These are phyloP conservation scores for Flammula alnicola DNA, from an alignment of 1,284 basidiomycete species.

Conservation along the genomic window DNA sequence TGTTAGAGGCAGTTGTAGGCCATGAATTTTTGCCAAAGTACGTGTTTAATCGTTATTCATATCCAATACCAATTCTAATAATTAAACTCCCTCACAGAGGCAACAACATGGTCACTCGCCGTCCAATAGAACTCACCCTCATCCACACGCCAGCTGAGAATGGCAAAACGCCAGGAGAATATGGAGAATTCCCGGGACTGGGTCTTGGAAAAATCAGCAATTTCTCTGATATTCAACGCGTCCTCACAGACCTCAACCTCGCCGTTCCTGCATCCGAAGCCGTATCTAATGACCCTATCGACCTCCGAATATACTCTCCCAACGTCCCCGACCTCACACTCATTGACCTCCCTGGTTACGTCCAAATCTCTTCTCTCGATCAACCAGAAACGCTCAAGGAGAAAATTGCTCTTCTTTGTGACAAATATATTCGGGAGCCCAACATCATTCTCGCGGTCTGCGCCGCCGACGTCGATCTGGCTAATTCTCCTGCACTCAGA, in stretches of 20 bases:
- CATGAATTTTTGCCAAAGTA: conserved; percentile 98
- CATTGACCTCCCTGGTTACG: conserved; percentile 97
- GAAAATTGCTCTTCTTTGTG: conserved; percentile 89
- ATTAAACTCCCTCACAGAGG: conserved; percentile 61
- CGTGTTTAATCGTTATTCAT: conserved; percentile 2
- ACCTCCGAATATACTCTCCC: conserved; percentile 95
- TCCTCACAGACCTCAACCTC: conserved; percentile 93
- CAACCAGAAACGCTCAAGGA: conserved; percentile 95
- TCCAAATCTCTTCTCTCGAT: conserved; percentile 94
- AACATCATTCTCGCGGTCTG: conserved; percentile 99
- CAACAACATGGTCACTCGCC: conserved; percentile 98
- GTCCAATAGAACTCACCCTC: conserved; percentile 96
- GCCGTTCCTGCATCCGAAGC: conserved; percentile 88
- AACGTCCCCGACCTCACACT: conserved; percentile 96
- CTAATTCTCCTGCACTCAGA: conserved; percentile 94
- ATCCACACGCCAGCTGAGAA: conserved; percentile 81
- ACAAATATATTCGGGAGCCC: conserved; percentile 96
- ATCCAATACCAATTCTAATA: conserved; percentile 14
- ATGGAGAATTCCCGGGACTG: conserved; percentile 92
- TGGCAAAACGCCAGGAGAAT: conserved; percentile 74
- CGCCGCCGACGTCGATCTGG: conserved; percentile 97
- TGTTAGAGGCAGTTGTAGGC: conserved; percentile 96
- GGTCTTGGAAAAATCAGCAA: conserved; percentile 89
- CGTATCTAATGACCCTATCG: conserved; percentile 94
- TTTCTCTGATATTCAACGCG: conserved; percentile 90